Conservation (phyloP, 208 protist species). For the Leishmania guyanensis region DNA sequence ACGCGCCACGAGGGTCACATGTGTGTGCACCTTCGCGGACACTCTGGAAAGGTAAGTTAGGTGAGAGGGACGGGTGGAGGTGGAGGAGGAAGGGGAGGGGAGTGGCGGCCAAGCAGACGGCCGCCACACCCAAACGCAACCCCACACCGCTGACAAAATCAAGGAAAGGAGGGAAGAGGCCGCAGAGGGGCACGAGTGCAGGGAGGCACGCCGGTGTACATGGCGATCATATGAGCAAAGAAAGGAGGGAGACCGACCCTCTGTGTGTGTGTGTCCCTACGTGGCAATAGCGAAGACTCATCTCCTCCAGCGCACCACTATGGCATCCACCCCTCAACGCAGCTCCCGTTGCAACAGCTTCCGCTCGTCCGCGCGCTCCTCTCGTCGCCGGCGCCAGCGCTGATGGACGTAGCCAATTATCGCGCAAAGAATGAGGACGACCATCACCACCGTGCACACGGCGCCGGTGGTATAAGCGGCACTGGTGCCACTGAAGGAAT, state of each 20-base stretch:
- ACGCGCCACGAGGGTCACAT: background rate
- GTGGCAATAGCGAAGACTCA: background rate
- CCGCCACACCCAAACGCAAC: too few species aligned
- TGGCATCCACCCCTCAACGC: background rate
- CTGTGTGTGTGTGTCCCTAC: background rate
- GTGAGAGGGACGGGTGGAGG: background rate
- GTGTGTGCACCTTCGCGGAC: background rate
- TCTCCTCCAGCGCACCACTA: background rate
- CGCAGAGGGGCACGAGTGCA: background rate
- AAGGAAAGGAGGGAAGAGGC: background rate
- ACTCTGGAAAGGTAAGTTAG: too few species aligned
- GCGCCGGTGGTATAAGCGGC: conserved; percentile 10
- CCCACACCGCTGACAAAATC: too few species aligned
- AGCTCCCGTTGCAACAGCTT: conserved; percentile 12
- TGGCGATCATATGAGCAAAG: background rate
- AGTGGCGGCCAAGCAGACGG: too few species aligned
- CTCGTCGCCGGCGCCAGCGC: conserved; percentile 9
- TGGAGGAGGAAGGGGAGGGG: background rate
- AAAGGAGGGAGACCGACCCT: too few species aligned
- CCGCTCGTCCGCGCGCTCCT: conserved; percentile 13
- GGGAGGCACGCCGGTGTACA: background rate
- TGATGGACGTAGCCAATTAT: conserved; percentile 22
- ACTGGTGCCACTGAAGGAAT: background rate
- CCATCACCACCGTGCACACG: conserved; percentile 12
- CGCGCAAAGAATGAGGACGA: conserved; percentile 21